Conservation (phyloP, 257 asterid genomes). For the Penstemon barbatus region DNA sequence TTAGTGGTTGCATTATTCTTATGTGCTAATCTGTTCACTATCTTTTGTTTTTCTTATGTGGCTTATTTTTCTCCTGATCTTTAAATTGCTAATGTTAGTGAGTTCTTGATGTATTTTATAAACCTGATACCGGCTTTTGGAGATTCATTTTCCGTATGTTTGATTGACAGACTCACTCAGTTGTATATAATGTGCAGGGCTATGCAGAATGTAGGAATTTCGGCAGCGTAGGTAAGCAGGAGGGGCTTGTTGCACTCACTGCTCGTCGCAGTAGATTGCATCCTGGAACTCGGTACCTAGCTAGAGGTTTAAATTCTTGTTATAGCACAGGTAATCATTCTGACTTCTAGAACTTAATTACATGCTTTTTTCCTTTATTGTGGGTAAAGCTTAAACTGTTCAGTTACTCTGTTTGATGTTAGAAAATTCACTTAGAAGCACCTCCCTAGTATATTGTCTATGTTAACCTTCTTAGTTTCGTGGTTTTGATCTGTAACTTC, state of each 20-base stretch:
- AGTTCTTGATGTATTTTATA: conserved; percentile 24
- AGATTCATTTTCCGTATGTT: background rate
- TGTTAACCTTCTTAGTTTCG: background rate
- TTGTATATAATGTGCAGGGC: conserved; percentile 61
- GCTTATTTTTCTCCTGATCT: background rate
- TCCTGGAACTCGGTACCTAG: conserved; percentile 98
- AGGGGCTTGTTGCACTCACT: conserved; percentile 90
- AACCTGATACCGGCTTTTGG: conserved; percentile 19
- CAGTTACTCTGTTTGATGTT: conserved; percentile 11
- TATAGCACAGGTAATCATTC: conserved; percentile 73
- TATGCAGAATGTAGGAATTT: conserved; percentile 84
- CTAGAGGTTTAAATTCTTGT: conserved; percentile 95
- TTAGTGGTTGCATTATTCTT: background rate
- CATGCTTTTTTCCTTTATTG: conserved; percentile 20
- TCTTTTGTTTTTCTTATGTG: conserved; percentile 18
- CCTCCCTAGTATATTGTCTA: background rate
- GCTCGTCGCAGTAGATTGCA: conserved; percentile 99
- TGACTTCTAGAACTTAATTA: conserved; percentile 23
- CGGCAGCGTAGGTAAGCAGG: conserved; percentile 96
- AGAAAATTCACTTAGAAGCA: conserved; percentile 7
- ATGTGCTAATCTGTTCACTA: background rate
- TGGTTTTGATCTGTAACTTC: conserved; percentile 22
- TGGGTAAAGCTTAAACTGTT: conserved; percentile 15
- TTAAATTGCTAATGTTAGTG: conserved; percentile 10
- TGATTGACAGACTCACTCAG: conserved; percentile 37